Base-by-base conservation (phyloP, 176 grass and related monocot species). In the Aechmea fasciata region DNA sequence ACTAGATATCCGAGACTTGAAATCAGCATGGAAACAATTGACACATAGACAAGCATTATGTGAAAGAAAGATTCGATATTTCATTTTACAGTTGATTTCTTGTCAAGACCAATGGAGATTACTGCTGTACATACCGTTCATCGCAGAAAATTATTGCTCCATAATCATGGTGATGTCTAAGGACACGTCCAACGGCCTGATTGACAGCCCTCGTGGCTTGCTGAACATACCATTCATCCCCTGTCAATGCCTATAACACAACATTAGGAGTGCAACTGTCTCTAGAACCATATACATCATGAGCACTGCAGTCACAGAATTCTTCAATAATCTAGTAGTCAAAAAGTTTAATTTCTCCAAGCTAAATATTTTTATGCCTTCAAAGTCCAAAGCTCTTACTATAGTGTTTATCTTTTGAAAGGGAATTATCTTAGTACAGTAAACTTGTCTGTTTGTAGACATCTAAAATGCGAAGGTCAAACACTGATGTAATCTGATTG, bases 141-240 rank as follows among this genome's bases (percentile, higher is more conserved):
- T 96, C 93, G 68, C 93, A 96, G 73, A 92, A 96, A 81, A 96
- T 81, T 76, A 96, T 96, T 84, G 88, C 93, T 73, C 93, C 93
- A 65, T 92, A 96, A 72, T 96, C 93, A 79, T 87, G 81, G 50
- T 77, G 75, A 83, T 96, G 93, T 85, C 93, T 86, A 51, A 96
- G 91, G 79, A 96, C 85, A 76, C 93, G 85, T 22, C 88, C 93
- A 72, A 96, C 89, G 57, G 93, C 89, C 79, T 96, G 93, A 91
- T 96, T 92, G 52, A 96, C 89, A 80, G 86, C 93, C 74, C 93
- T 87, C 71, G 93, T 81, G 67, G 93, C 89, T 92, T 96, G 88
- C 78, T 96, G 93, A 29, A 85, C 79, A 87, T 96, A 96, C 93
- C 93, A 96, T 65, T 87, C 86, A 50, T 92, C 79, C 53, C 93